Evolutionary conservation across 805 yeast species (phyloP).

Genomic region (Kodamaea hsintzibuensis): DNA sequence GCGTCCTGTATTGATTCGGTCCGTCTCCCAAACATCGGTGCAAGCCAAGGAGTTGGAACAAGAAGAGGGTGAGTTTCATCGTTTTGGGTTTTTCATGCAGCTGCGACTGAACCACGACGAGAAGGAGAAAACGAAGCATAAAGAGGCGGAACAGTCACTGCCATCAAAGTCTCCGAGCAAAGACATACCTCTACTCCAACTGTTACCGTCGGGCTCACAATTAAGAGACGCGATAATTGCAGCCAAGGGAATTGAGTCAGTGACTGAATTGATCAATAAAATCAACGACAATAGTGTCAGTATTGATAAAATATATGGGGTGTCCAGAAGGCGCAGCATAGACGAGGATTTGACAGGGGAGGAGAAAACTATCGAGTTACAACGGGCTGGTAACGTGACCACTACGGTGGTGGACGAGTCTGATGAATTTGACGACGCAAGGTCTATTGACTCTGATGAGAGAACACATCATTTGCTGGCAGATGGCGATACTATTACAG

Average conservation of each 20-base stretch:
- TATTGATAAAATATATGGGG: conserved; percentile 49
- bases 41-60: conserved; percentile 78
- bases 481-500: neutral
- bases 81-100: conserved; percentile 79
- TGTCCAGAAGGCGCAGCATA: conserved; percentile 9
- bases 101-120: conserved; percentile 32
- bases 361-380: neutral
- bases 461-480: neutral
- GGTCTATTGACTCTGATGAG: conserved; percentile 1
- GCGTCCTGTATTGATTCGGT: conserved; percentile 64
- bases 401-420: neutral
- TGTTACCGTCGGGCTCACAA: conserved; percentile 55
- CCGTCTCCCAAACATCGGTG: conserved; percentile 61
- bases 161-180: neutral
- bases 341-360: neutral
- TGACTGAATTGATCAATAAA: conserved; percentile 63
- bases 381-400: neutral
- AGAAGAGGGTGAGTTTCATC: conserved; percentile 91
- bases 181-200: conserved; percentile 33
- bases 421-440: conserved; percentile 2
- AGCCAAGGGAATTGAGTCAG: conserved; percentile 74
- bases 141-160: neutral
- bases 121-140: neutral
- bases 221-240: conserved; percentile 63
- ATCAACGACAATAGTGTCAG: conserved; percentile 54